Evolutionary conservation across 805 yeast genomes (phyloP), one percentile per base, ranked within the genome.

Genomic region (Naumovozyma dairenensis): DNA sequence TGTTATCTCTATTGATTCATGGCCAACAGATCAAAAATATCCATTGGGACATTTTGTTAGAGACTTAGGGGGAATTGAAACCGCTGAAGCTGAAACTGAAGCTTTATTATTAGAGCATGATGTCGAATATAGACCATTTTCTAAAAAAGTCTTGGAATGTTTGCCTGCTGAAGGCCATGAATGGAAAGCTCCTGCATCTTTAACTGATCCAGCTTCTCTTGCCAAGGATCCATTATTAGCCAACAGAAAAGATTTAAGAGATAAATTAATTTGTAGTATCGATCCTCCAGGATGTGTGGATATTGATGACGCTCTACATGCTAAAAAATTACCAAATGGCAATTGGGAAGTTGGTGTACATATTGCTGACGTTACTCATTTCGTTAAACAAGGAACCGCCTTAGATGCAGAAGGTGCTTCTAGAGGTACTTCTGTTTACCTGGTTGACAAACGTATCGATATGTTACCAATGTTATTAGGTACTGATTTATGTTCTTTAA

Each of bases 201-300:
- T 74, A 37, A 60, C 69, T 15, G 70, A 63, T 42, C 72, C 74
- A 2, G 80, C 74, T 42, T 71, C 65, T 7, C 59, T 72, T 26
- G 55, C 71, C 21, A 67, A 69, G 24, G 68, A 66, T 43, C 65
- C 71, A 13, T 47, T 59, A 31, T 49, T 72, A 22, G 51, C 56
- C 25, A 76, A 78, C 46, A 74, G 99, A 59, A 71, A 66, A 33
- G 99, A 92, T 57, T 68, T 87, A 38, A 74, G 98, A 49, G 94
- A 89, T 48, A 77, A 84, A 51, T 65, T 85, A 31, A 83, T 92
- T 26, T 92, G 99, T 57, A 81, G 94, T 16, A 92, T 92, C 47
- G 99, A 92, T 67, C 99, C 99, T 7, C 96, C 96, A 2, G 80
- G 81, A 20, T 89, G 97, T 75, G 96, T 87, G 44, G 99, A 92